Percentiles rank a stretch among this genome's conserved stretches.
phyloP scores from a whole-genome alignment of 441 rosid species.

The Jatropha multifida region DNA sequence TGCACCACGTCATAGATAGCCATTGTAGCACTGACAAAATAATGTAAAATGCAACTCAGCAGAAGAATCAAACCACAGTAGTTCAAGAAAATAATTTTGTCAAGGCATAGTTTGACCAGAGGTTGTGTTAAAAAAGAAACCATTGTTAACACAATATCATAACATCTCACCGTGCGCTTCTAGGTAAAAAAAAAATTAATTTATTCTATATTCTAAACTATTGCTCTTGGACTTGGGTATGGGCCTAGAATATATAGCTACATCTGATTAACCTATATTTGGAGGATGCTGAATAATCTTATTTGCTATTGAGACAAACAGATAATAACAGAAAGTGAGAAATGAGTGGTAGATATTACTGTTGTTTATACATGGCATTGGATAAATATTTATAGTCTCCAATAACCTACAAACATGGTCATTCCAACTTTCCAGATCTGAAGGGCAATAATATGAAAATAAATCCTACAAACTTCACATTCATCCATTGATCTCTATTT shows the following conservation, averaged over 20 bases:
- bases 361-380: background rate
- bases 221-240: background rate
- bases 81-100: background rate
- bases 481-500: background rate
- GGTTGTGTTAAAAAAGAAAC: background rate
- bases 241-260: background rate
- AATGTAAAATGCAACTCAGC: conserved; percentile 24
- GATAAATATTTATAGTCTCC: background rate
- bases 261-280: background rate
- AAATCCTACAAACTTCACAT: background rate
- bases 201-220: background rate
- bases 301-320: background rate
- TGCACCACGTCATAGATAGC: conserved; percentile 89
- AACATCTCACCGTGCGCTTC: background rate
- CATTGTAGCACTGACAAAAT: conserved; percentile 73
- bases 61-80: conserved; percentile 7
- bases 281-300: background rate
- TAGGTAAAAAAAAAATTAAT: background rate
- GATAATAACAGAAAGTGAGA: background rate
- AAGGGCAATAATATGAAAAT: background rate
- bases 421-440: background rate
- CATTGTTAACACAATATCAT: background rate
- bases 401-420: background rate
- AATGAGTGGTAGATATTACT: background rate
- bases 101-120: background rate